Evolutionary conservation across 1,139 yeast genomes (phyloP).

Genomic region (Debaryomyces nepalensis): DNA sequence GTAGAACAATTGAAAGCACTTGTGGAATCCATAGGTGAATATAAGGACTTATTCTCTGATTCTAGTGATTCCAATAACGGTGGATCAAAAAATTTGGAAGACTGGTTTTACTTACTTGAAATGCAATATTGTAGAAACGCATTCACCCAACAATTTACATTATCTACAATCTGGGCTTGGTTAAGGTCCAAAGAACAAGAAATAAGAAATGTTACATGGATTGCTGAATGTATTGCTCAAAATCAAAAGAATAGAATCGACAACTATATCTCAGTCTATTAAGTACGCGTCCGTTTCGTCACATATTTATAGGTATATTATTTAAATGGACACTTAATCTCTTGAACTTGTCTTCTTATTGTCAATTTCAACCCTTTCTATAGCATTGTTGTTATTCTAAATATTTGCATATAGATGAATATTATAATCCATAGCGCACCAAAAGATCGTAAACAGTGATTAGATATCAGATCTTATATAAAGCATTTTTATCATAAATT

Average conservation of each 20-base stretch:
- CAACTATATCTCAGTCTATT: conserved; percentile 75
- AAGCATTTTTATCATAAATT: no score
- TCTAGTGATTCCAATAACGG: conserved; percentile 48
- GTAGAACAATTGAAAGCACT: conserved; percentile 78
- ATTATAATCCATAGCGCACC: conserved; percentile 2
- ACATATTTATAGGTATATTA: conserved; percentile 4
- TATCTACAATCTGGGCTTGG: conserved; percentile 95
- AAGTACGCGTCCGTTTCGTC: conserved; percentile 14
- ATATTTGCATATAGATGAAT: conserved; percentile 1
- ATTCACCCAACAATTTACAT: conserved; percentile 94
- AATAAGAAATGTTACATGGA: conserved; percentile 95
- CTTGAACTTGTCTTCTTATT: neutral
- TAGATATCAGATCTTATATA: no score
- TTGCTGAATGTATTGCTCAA: conserved; percentile 95
- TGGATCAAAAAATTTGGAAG: conserved; percentile 71
- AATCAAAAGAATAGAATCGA: conserved; percentile 82
- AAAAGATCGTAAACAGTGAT: neutral
- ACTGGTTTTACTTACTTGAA: conserved; percentile 89
- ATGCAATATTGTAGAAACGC: conserved; percentile 93
- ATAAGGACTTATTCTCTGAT: conserved; percentile 62
- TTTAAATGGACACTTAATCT: conserved; percentile 3
- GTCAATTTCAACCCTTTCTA: neutral
- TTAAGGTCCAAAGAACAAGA: conserved; percentile 95
- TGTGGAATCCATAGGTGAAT: conserved; percentile 76
- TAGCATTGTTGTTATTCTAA: neutral